phyloP scores from a whole-genome alignment of 768 basidiomycete species.

The Strobilomyces dryophilus region DNA sequence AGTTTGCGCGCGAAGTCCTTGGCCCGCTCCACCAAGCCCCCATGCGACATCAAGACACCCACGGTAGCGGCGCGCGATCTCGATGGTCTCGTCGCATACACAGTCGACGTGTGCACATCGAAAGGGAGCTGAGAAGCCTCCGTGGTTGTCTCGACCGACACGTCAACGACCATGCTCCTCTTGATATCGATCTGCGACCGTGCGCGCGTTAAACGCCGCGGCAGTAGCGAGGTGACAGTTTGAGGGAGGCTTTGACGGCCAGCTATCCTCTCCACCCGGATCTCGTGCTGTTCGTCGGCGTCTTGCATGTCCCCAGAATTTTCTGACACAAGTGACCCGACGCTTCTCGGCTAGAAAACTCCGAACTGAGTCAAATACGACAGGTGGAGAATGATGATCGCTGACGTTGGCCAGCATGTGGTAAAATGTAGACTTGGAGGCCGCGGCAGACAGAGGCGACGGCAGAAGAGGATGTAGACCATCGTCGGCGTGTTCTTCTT shows the following conservation, averaged over 20 bases:
- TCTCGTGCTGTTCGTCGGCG: constrained; percentile 45
- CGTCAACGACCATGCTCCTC: constrained; percentile 39
- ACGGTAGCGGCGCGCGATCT: constrained; percentile 36
- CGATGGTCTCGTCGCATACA: constrained; percentile 23
- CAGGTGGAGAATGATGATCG: not conserved
- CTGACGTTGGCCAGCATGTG: constrained; percentile 42
- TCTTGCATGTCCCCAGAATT: constrained; percentile 31
- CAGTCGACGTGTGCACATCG: constrained; percentile 13
- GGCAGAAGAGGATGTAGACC: constrained; percentile 19
- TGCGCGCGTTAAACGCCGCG: constrained; percentile 43
- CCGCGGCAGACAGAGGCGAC: constrained; percentile 37
- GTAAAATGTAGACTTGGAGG: constrained; percentile 46
- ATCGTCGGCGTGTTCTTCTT: constrained; percentile 22
- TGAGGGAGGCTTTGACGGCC: constrained; percentile 41
- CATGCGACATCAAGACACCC: constrained; percentile 24
- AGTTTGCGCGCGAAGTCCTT: constrained; percentile 42
- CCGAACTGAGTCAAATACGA: constrained; percentile 9
- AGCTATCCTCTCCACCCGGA: constrained; percentile 45
- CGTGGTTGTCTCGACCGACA: constrained; percentile 44
- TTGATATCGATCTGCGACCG: constrained; percentile 36
- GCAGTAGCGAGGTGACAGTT: constrained; percentile 39
- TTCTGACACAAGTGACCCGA: constrained; percentile 42
- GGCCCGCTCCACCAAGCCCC: constrained; percentile 34
- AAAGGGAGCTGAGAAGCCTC: constrained; percentile 6
- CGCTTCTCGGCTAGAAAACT: constrained; percentile 39